These are phyloP conservation scores for Datisca glomerata DNA, from an alignment of 306 rosid genomes.

Conservation along the genomic window DNA sequence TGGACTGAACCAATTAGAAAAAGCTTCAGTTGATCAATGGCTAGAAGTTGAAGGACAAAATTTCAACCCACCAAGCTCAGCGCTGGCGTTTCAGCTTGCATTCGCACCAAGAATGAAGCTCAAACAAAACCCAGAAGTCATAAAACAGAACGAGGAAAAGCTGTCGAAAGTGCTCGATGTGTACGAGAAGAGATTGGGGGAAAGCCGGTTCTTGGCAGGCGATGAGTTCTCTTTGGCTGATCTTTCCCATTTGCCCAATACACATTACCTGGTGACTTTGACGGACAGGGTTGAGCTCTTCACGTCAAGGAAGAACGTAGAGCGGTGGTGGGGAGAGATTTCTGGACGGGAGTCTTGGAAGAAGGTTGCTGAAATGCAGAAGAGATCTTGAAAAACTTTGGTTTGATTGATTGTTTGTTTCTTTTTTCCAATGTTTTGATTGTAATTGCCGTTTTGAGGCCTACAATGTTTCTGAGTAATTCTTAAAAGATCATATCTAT, in stretches of 20 bases:
- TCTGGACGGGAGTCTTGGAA: slow-evolving; percentile 60
- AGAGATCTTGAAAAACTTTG: no score
- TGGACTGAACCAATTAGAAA: slow-evolving; percentile 50
- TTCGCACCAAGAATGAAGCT: slow-evolving; percentile 79
- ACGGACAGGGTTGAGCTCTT: slow-evolving; percentile 31
- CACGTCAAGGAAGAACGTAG: slow-evolving; percentile 36
- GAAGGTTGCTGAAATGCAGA: slow-evolving; percentile 43
- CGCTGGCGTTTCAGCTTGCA: slow-evolving; percentile 64
- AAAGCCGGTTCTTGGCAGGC: slow-evolving; percentile 53
- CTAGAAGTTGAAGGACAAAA: slow-evolving; percentile 69
- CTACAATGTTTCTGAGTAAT: no score
- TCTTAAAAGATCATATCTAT: no score
- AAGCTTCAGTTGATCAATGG: slow-evolving; percentile 82
- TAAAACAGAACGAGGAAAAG: slow-evolving; percentile 43
- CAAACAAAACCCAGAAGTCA: slow-evolving; percentile 37
- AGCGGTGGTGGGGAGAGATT: slow-evolving; percentile 81
- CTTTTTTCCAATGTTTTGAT: no score
- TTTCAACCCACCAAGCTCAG: slow-evolving; percentile 62
- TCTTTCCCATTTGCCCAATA: slow-evolving; percentile 80
- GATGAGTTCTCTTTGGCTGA: slow-evolving; percentile 76
- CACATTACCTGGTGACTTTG: slow-evolving; percentile 32
- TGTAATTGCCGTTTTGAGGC: background rate
- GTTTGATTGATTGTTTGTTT: no score
- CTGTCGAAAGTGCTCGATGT: slow-evolving; percentile 55
- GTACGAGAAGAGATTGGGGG: slow-evolving; percentile 51